A percentile compares a stretch with the other conserved stretches of the same genome.
phyloP scores from a whole-genome alignment of 495 filamentous ascomycete species.

The Aspergillus sparsus region DNA sequence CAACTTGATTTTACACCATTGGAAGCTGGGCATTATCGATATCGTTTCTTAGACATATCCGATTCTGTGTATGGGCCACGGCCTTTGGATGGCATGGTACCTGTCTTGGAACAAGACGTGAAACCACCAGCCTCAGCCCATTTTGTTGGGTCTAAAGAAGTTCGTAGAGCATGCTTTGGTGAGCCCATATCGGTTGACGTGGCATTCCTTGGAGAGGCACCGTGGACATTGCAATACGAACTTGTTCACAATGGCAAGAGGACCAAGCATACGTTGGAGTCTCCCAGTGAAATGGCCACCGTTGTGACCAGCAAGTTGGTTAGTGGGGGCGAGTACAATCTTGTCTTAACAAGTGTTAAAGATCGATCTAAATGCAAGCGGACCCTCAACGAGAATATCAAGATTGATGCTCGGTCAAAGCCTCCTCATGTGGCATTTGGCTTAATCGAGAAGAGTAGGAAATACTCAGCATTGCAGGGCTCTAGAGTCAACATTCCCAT shows the following conservation, averaged over 20 bases:
- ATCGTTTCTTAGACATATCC: slow-evolving; percentile 75
- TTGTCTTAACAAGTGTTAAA: slow-evolving; percentile 79
- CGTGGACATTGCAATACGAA: slow-evolving; percentile 91
- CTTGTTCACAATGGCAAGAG: slow-evolving; percentile 87
- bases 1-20: slow-evolving; percentile 83
- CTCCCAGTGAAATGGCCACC: slow-evolving; percentile 58
- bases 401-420: slow-evolving; percentile 82
- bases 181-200: slow-evolving; percentile 74
- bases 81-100: slow-evolving; percentile 51
- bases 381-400: slow-evolving; percentile 74
- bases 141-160: slow-evolving; percentile 57
- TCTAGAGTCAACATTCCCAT: slow-evolving; percentile 73
- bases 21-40: slow-evolving; percentile 81
- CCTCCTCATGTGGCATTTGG: slow-evolving; percentile 84
- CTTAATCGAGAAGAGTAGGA: slow-evolving; percentile 72
- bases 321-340: slow-evolving; percentile 82
- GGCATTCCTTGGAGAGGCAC: slow-evolving; percentile 73
- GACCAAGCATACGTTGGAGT: slow-evolving; percentile 62
- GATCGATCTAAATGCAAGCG: slow-evolving; percentile 85
- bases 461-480: slow-evolving; percentile 72
- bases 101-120: slow-evolving; percentile 80
- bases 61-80: slow-evolving; percentile 72
- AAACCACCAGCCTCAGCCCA: slow-evolving; percentile 84
- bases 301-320: slow-evolving; percentile 73
- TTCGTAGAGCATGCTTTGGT: slow-evolving; percentile 74